These are phyloP conservation scores for Cadophora sp. DNA, from an alignment of 2,329 filamentous ascomycete genomes.

Conservation along the genomic window DNA sequence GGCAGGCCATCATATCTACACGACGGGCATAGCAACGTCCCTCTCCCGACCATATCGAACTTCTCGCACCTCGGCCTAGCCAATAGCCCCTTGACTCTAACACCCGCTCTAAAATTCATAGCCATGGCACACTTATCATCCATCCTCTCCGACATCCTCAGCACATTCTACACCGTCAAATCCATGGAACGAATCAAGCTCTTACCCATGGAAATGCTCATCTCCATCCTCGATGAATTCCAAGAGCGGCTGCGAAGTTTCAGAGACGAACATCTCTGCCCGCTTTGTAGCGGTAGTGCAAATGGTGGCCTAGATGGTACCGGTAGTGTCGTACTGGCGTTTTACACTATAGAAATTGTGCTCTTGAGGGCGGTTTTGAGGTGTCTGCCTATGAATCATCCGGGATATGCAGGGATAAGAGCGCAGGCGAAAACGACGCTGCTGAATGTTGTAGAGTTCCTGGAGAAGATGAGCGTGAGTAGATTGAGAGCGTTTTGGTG, in stretches of 20 bases:
- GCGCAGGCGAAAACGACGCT: constrained; percentile 29
- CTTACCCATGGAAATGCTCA: constrained; percentile 30
- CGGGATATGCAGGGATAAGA: constrained; percentile 27
- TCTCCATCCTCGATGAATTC: constrained; percentile 31
- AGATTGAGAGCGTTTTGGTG: constrained; percentile 39
- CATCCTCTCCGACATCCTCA: constrained; percentile 58
- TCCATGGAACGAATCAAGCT: constrained; percentile 31
- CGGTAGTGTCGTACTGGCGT: constrained; percentile 34
- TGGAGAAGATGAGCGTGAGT: constrained; percentile 37
- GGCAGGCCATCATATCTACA: constrained; percentile 57
- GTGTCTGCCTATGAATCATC: constrained; percentile 29
- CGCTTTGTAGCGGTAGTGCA: constrained; percentile 26
- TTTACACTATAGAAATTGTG: constrained; percentile 36
- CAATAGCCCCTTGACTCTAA: constrained; percentile 40
- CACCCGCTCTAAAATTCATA: constrained; percentile 49
- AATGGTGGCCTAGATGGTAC: constrained; percentile 29
- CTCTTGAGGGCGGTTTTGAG: constrained; percentile 35
- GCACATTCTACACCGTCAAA: constrained; percentile 53
- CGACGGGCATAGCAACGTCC: constrained; percentile 39
- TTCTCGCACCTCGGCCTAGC: constrained; percentile 37
- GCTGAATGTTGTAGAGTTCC: constrained; percentile 30
- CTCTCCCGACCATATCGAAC: constrained; percentile 54
- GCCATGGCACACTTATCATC: constrained; percentile 56
- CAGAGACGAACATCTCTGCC: constrained; percentile 32
- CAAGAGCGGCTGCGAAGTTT: constrained; percentile 32